These are phyloP conservation scores for Ormosia emarginata DNA, from an alignment of 306 rosid species.

Conservation along the genomic window DNA sequence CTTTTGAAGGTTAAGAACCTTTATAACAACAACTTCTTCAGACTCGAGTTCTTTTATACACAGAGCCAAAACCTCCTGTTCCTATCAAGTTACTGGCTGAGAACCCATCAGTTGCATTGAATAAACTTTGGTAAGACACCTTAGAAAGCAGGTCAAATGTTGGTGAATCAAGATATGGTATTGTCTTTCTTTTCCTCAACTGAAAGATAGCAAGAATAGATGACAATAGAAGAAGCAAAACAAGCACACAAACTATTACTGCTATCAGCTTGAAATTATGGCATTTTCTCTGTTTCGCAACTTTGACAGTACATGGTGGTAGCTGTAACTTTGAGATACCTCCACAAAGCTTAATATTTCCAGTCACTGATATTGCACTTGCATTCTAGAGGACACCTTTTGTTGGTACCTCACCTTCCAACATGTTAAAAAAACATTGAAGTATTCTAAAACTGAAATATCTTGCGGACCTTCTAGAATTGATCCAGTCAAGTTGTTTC, in stretches of 20 bases:
- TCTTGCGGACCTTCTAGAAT: slow-evolving; percentile 31
- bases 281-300: not conserved
- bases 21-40: slow-evolving; percentile 19
- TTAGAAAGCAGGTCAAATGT: not conserved
- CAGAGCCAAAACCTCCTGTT: slow-evolving; percentile 11
- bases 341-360: slow-evolving; percentile 29
- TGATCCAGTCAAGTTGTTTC: slow-evolving; percentile 26
- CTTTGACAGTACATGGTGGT: slow-evolving; percentile 18
- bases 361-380: not conserved
- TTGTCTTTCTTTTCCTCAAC: not conserved
- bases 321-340: slow-evolving; percentile 18
- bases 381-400: slow-evolving; percentile 32
- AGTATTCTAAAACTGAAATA: not conserved
- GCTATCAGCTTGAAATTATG: not conserved
- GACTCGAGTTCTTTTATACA: slow-evolving; percentile 16
- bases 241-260: not conserved
- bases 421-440: slow-evolving; percentile 42
- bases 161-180: not conserved
- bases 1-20: slow-evolving; percentile 24
- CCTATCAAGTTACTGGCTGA: slow-evolving; percentile 9
- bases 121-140: slow-evolving; percentile 15
- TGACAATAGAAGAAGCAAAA: not conserved
- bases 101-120: slow-evolving; percentile 10
- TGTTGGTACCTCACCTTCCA: slow-evolving; percentile 45
- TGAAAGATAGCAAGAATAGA: not conserved